A percentile compares a stretch with the other conserved stretches of the same genome.
Evolutionary conservation across 805 yeast genomes (phyloP).

Genomic region (Monosporozyma aquatica): DNA sequence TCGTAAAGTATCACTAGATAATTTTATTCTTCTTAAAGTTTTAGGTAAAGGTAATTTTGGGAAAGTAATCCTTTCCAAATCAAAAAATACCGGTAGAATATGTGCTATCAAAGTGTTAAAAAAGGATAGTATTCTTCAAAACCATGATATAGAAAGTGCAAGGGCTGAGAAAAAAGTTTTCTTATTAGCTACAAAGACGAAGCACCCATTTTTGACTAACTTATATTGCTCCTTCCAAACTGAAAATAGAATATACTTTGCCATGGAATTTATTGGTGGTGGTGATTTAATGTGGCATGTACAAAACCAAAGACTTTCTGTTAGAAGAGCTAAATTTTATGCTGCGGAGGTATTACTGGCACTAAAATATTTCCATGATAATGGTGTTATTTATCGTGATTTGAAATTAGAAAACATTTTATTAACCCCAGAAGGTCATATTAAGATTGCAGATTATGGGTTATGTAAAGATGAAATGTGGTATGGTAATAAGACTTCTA

Average conservation of each 20-base stretch:
- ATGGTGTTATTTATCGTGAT: conserved; percentile 93
- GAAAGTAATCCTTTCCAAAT: conserved; percentile 94
- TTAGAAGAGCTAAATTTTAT: conserved; percentile 89
- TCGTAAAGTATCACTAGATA: conserved; percentile 83
- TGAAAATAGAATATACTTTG: conserved; percentile 92
- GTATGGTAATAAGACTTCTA: conserved; percentile 75
- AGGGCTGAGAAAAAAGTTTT: conserved; percentile 92
- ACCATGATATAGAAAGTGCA: conserved; percentile 93
- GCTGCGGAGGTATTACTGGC: conserved; percentile 95
- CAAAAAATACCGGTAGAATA: conserved; percentile 66
- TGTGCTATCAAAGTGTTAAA: conserved; percentile 96
- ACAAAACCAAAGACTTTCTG: conserved; percentile 81
- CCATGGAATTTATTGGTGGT: conserved; percentile 96
- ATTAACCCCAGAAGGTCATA: conserved; percentile 83
- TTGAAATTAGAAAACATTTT: conserved; percentile 90
- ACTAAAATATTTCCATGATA: conserved; percentile 85
- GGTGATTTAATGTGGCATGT: conserved; percentile 99
- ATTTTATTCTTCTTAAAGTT: conserved; percentile 87
- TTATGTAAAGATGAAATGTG: conserved; percentile 92
- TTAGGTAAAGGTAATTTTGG: conserved; percentile 98
- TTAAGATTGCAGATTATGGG: conserved; percentile 95
- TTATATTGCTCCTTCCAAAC: conserved; percentile 95
- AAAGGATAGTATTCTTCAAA: conserved; percentile 90
- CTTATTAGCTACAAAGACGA: conserved; percentile 67
- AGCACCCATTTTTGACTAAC: conserved; percentile 87